Evolutionary conservation across 257 asterid species (phyloP).

Genomic region (Ballota nigra): DNA sequence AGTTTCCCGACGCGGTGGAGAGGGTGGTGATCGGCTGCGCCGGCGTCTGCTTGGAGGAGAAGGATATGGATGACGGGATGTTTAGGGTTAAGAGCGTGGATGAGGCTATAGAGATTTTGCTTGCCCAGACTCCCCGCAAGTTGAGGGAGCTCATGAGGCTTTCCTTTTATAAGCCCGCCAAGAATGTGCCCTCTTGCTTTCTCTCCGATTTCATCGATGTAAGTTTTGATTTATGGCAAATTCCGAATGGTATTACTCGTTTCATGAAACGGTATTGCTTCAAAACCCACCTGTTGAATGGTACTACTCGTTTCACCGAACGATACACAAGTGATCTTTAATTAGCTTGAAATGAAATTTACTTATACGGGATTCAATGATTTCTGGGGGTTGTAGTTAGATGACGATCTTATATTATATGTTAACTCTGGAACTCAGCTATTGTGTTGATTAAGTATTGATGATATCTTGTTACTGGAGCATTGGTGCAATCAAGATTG

Average conservation of each 20-base stretch:
- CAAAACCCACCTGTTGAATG: too few species aligned
- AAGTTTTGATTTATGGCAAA: conserved; percentile 26
- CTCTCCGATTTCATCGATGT: conserved; percentile 71
- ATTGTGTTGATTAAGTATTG: neutral
- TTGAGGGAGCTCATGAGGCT: conserved; percentile 54
- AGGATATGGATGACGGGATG: conserved; percentile 77
- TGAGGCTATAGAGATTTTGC: conserved; percentile 57
- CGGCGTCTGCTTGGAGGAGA: conserved; percentile 75
- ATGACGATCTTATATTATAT: neutral
- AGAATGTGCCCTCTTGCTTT: conserved; percentile 71
- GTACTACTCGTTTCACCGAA: too few species aligned
- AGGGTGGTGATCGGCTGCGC: conserved; percentile 65
- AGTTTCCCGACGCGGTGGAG: conserved; percentile 69
- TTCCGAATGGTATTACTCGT: too few species aligned
- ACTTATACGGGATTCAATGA: neutral
- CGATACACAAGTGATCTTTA: too few species aligned
- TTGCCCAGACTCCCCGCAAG: conserved; percentile 66
- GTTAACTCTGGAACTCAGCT: neutral
- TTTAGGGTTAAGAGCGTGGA: conserved; percentile 68
- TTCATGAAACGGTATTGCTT: too few species aligned
- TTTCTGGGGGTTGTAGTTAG: neutral
- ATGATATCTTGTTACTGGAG: neutral
- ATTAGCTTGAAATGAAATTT: neutral
- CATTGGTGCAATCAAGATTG: neutral
- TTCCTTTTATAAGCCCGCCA: conserved; percentile 60